These are phyloP conservation scores for Kodamaea laetipori DNA, from an alignment of 805 yeast species.

Conservation along the genomic window DNA sequence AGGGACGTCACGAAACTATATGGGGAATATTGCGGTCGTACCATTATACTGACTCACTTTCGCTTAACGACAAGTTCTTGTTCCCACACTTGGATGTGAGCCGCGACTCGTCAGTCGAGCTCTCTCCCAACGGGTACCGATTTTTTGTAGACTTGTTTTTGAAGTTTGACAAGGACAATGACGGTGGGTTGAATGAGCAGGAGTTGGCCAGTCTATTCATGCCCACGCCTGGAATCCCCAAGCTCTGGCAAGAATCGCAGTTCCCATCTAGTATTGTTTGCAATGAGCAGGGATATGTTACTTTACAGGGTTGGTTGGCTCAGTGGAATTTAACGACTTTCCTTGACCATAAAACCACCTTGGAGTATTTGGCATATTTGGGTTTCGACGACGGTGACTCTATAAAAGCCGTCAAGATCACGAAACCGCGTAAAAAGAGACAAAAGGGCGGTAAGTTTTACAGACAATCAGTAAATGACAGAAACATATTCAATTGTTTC, in stretches of 20 bases:
- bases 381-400: conserved; percentile 68
- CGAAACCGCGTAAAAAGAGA: conserved; percentile 75
- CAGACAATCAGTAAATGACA: conserved; percentile 69
- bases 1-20: conserved; percentile 93
- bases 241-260: conserved; percentile 77
- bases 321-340: conserved; percentile 98
- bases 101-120: conserved; percentile 76
- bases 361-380: conserved; percentile 85
- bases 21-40: conserved; percentile 93
- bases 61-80: conserved; percentile 77
- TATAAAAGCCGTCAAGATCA: conserved; percentile 62
- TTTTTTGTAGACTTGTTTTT: conserved; percentile 89
- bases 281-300: conserved; percentile 85
- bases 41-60: conserved; percentile 88
- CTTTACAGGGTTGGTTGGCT: conserved; percentile 97
- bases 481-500: conserved; percentile 91
- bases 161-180: conserved; percentile 90
- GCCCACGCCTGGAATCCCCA: conserved; percentile 94
- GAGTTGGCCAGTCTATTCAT: conserved; percentile 72
- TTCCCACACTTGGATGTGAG: conserved; percentile 79
- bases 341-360: conserved; percentile 77
- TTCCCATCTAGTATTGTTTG: conserved; percentile 89
- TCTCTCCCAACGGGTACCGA: conserved; percentile 89
- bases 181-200: conserved; percentile 83
- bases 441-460: conserved; percentile 64